Percentiles rank a stretch among this genome's conserved stretches.
These are phyloP conservation scores for Elsinoe perseae DNA, from an alignment of 2,329 filamentous ascomycete species.

Conservation along the genomic window DNA sequence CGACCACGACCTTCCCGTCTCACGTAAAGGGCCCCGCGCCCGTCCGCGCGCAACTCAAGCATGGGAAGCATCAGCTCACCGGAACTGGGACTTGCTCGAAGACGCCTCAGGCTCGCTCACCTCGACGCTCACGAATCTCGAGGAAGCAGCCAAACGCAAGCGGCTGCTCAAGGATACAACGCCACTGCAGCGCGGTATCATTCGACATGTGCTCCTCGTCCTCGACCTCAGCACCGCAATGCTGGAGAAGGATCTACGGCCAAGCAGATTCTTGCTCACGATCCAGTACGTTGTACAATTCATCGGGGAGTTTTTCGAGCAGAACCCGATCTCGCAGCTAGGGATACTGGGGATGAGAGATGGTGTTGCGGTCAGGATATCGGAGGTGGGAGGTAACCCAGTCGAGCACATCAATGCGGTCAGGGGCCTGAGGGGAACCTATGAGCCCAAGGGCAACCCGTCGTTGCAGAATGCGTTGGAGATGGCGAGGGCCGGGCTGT, in stretches of 20 bases:
- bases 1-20: conserved; percentile 7
- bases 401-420: conserved; percentile 77
- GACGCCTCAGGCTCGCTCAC: conserved; percentile 30
- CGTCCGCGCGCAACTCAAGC: conserved; percentile 19
- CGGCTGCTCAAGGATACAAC: conserved; percentile 88
- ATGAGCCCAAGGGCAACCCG: conserved; percentile 43
- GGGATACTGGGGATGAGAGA: conserved; percentile 90
- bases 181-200: conserved; percentile 90
- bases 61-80: conserved; percentile 30
- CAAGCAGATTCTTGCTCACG: conserved; percentile 74
- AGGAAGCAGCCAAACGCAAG: conserved; percentile 33
- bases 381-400: conserved; percentile 85
- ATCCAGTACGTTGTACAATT: conserved; percentile 80
- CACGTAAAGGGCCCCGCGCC: background rate
- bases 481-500: conserved; percentile 87
- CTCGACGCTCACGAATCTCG: conserved; percentile 29
- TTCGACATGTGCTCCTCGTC: conserved; percentile 87
- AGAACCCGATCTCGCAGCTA: conserved; percentile 95
- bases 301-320: conserved; percentile 91
- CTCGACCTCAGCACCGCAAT: conserved; percentile 91
- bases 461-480: conserved; percentile 86
- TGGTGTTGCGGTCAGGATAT: conserved; percentile 76
- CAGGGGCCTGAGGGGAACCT: conserved; percentile 42
- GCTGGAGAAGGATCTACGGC: conserved; percentile 88
- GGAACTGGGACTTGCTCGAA: conserved; percentile 29